Percentiles rank a stretch among this genome's conserved stretches.
These are phyloP conservation scores for Oxytropis ochrocephala DNA, from an alignment of 306 rosid genomes.

Conservation along the genomic window DNA sequence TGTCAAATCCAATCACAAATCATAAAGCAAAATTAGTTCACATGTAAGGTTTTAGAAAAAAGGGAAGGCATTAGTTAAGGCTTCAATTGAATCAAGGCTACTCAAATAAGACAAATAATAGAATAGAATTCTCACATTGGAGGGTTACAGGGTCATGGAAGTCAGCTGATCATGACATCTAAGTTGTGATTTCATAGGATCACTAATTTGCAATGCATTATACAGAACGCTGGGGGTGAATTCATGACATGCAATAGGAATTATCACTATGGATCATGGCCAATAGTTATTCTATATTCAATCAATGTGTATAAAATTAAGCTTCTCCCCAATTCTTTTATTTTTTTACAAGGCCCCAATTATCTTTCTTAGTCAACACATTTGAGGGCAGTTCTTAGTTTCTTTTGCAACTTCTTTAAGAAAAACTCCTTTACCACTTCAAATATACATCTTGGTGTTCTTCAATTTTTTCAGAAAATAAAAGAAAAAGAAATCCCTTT, in stretches of 20 bases:
- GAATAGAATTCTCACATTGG: neutral
- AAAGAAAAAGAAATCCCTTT: no score
- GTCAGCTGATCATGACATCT: neutral
- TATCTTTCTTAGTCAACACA: neutral
- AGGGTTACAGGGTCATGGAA: neutral
- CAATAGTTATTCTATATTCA: neutral
- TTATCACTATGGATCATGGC: neutral
- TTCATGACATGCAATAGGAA: neutral
- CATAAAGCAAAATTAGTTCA: neutral
- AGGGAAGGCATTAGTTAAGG: slow-evolving; percentile 1
- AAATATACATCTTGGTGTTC: neutral
- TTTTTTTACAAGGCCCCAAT: neutral
- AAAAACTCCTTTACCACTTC: slow-evolving; percentile 4
- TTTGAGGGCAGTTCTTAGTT: neutral
- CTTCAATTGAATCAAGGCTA: neutral
- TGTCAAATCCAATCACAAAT: slow-evolving; percentile 6
- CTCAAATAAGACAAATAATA: neutral
- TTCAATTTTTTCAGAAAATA: neutral
- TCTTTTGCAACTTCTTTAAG: neutral
- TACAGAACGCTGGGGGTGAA: neutral
- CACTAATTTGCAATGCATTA: neutral
- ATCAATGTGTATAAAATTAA: slow-evolving; percentile 3
- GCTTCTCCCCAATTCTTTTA: neutral
- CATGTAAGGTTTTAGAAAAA: neutral
- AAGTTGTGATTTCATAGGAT: neutral